Conservation (phyloP, 768 basidiomycete species). For the Suillus hirtellus region DNA sequence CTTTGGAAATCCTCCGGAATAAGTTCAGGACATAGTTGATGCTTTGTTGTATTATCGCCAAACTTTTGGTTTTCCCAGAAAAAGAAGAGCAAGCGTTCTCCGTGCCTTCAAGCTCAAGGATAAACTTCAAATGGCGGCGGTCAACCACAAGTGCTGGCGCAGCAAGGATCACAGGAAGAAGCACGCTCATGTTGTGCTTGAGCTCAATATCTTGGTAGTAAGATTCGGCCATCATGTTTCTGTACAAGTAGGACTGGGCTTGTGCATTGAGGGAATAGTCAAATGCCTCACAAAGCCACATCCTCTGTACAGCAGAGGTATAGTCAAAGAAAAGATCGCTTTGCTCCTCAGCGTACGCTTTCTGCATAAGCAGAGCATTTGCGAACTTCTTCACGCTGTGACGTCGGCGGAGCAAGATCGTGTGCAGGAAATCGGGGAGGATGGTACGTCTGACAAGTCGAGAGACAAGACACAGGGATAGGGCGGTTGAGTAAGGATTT, state of each 20-base stretch:
- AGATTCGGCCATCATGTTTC: too few relatives aligned
- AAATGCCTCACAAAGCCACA: neutral
- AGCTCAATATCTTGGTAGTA: neutral
- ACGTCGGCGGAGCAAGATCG: neutral
- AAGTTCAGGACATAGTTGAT: rapidly evolving
- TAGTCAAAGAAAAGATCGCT: neutral
- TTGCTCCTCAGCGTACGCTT: neutral
- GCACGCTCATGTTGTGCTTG: neutral
- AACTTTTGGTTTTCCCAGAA: neutral
- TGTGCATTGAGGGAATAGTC: too few relatives aligned
- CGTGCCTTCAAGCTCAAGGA: neutral
- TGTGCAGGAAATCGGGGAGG: slow-evolving; percentile 29
- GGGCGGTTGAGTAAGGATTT: slow-evolving; percentile 25
- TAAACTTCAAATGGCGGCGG: neutral
- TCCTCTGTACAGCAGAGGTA: neutral
- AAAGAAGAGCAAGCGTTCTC: neutral
- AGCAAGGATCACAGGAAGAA: neutral
- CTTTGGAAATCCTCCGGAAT: rapidly evolving
- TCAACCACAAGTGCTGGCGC: neutral
- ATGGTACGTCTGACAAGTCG: slow-evolving; percentile 30
- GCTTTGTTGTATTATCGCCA: neutral
- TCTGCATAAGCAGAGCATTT: neutral
- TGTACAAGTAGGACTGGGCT: too few relatives aligned
- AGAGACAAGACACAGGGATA: slow-evolving; percentile 37
- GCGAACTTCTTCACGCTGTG: neutral